Evolutionary conservation across 345 rosid genomes (phyloP).

Genomic region (Melaleuca quinquenervia): DNA sequence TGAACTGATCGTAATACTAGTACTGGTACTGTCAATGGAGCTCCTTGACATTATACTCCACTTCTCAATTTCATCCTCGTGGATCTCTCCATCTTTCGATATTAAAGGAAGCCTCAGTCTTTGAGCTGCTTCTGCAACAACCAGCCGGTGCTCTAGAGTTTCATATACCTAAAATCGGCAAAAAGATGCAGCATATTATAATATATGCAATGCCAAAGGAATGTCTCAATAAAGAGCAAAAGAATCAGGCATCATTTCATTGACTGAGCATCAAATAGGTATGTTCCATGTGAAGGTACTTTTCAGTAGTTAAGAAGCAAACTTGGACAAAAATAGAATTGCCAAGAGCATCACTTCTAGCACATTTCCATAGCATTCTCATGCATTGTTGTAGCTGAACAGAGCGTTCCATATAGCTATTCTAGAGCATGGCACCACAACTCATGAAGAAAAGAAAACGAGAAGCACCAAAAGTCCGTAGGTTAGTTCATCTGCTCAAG

Average conservation of each 20-base stretch:
- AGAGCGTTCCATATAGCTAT: neutral
- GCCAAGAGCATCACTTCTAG: neutral
- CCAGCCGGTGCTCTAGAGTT: slow-evolving; percentile 78
- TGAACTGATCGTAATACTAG: slow-evolving; percentile 66
- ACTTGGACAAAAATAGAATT: neutral
- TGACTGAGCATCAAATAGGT: neutral
- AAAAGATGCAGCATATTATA: neutral
- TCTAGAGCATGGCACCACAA: neutral
- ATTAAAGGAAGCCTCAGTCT: slow-evolving; percentile 89
- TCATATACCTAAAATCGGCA: slow-evolving; percentile 55
- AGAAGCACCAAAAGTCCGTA: neutral
- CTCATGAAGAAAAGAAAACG: neutral
- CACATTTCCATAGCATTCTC: neutral
- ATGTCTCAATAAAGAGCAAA: neutral
- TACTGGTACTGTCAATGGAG: slow-evolving; percentile 76
- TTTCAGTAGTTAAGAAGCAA: neutral
- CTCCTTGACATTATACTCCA: slow-evolving; percentile 77
- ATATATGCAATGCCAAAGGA: neutral
- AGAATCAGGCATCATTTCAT: neutral
- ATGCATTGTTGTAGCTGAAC: neutral
- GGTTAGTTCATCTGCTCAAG: neutral
- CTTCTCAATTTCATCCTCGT: slow-evolving; percentile 87
- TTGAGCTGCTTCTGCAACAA: slow-evolving; percentile 95
- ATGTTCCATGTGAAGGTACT: neutral
- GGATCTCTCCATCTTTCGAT: slow-evolving; percentile 86